These are phyloP conservation scores for Plasmodium knowlesi DNA, from an alignment of 169 alveolate species.

Conservation along the genomic window DNA sequence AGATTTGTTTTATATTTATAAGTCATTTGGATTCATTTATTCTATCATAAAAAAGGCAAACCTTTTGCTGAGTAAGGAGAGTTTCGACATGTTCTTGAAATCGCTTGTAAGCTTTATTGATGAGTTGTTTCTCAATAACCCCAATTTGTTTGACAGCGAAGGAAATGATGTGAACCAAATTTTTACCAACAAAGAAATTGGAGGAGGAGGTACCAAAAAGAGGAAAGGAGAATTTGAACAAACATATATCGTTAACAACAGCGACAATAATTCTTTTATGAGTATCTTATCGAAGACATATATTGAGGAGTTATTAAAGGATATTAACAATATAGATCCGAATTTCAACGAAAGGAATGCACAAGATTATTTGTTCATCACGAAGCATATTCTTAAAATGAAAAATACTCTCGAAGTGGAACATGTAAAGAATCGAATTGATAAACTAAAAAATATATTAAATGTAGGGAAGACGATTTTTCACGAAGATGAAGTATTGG, in stretches of 20 bases:
- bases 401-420: conserved; percentile 17
- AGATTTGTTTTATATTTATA: conserved; percentile 71
- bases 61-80: conserved; percentile 39
- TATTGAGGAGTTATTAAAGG: conserved; percentile 59
- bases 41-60: conserved; percentile 70
- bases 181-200: conserved; percentile 6
- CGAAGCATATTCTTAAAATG: conserved; percentile 50
- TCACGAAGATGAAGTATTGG: conserved; percentile 5
- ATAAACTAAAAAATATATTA: conserved; percentile 37
- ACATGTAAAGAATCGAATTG: conserved; percentile 36
- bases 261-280: conserved; percentile 2
- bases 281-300: conserved; percentile 37
- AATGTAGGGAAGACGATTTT: conserved; percentile 51
- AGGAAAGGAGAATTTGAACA: conserved; percentile 29
- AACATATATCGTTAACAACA: neutral
- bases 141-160: conserved; percentile 25
- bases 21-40: conserved; percentile 64
- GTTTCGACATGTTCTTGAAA: conserved; percentile 55
- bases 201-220: neutral
- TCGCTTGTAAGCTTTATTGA: conserved; percentile 68
- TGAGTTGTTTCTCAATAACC: conserved; percentile 48
- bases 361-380: conserved; percentile 56
- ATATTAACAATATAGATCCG: conserved; percentile 20
- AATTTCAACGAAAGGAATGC: conserved; percentile 33
- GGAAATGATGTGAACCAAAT: neutral